Percentiles rank a stretch among this genome's conserved stretches.
Conservation (phyloP, 2,329 filamentous ascomycete genomes). For the Nemania serpens region DNA sequence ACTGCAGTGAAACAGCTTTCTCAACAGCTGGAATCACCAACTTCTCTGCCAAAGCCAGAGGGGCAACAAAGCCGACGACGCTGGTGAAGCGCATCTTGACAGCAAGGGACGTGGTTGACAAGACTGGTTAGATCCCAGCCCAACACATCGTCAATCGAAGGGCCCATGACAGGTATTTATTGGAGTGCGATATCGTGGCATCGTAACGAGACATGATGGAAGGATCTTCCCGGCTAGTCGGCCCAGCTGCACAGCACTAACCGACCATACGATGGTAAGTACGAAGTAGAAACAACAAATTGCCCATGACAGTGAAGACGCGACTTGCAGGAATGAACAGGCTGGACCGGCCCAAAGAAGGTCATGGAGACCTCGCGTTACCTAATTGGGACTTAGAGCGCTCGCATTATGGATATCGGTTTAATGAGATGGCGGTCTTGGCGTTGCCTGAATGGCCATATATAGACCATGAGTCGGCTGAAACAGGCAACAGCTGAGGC, state of each 20-base stretch:
- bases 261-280: not conserved
- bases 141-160: constrained; percentile 1
- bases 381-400: constrained; percentile 7
- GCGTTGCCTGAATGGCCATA: not conserved
- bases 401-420: constrained; percentile 4
- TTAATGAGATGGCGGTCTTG: constrained; percentile 22
- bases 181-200: not conserved
- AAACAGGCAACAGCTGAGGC: constrained; percentile 2
- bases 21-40: constrained; percentile 34
- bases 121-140: not conserved
- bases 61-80: constrained; percentile 21
- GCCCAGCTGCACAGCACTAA: not conserved
- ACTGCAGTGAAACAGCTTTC: constrained; percentile 30
- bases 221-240: not conserved
- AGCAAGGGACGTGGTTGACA: not conserved
- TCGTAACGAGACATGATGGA: constrained; percentile 3
- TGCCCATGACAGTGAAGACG: constrained; percentile 5
- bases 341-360: constrained; percentile 5
- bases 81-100: constrained; percentile 31
- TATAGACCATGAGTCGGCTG: not conserved
- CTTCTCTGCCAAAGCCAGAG: constrained; percentile 28
- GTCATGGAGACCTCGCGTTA: not conserved
- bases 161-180: constrained; percentile 17
- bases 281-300: too few species aligned
- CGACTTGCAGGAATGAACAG: constrained; percentile 1